phyloP scores from a whole-genome alignment of 2,329 filamentous ascomycete species.

The Xylariaceae sp. region DNA sequence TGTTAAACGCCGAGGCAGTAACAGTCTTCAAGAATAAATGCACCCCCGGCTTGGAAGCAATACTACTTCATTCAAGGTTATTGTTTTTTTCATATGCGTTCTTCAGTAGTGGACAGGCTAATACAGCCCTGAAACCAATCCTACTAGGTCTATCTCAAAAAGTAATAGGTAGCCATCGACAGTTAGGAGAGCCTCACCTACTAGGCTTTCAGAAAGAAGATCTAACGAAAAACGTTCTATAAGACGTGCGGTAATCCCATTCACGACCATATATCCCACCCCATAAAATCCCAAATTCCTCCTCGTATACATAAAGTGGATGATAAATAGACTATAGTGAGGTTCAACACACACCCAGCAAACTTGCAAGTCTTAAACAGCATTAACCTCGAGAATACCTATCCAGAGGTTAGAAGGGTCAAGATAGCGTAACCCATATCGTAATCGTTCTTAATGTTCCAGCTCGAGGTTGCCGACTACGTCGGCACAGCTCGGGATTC shows the following conservation, averaged over 20 bases:
- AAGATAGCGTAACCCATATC: slow-evolving; percentile 37
- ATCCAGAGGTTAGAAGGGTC: slow-evolving; percentile 32
- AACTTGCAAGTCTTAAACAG: slow-evolving; percentile 45
- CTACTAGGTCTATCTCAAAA: slow-evolving; percentile 47
- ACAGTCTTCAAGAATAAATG: too few relatives aligned
- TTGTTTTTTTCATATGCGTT: too few relatives aligned
- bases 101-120: too few relatives aligned
- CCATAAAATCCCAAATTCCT: slow-evolving; percentile 39
- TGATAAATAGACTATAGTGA: slow-evolving; percentile 16
- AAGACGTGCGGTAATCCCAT: slow-evolving; percentile 48
- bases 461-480: background rate
- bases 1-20: background rate
- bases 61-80: too few relatives aligned
- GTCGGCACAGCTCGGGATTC: slow-evolving; percentile 5
- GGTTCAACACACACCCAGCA: slow-evolving; percentile 34
- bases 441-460: slow-evolving; percentile 40
- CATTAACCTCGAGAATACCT: slow-evolving; percentile 39
- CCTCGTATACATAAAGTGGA: slow-evolving; percentile 33
- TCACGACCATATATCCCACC: slow-evolving; percentile 34
- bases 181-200: slow-evolving; percentile 40
- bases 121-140: slow-evolving; percentile 40
- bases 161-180: slow-evolving; percentile 41
- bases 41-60: too few relatives aligned
- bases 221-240: slow-evolving; percentile 48
- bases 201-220: slow-evolving; percentile 39